phyloP scores from a whole-genome alignment of 768 basidiomycete species.

The Royoungia palumana region DNA sequence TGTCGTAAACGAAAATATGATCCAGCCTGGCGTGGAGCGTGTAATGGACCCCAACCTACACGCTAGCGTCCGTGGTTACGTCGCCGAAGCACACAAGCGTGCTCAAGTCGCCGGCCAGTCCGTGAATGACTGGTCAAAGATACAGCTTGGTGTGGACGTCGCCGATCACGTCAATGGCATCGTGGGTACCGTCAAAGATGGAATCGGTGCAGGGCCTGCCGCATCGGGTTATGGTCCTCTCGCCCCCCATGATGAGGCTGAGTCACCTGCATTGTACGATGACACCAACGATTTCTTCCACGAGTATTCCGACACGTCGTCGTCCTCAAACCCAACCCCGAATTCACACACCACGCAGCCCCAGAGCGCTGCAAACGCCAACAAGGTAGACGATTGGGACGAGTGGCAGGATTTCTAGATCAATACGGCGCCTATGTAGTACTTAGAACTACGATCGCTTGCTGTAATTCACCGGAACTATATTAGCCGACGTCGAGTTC shows the following conservation, averaged over 20 bases:
- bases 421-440: neutral
- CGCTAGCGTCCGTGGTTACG: conserved; percentile 68
- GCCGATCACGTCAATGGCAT: conserved; percentile 71
- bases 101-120: conserved; percentile 59
- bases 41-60: conserved; percentile 81
- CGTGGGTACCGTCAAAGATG: conserved; percentile 61
- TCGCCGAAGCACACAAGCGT: conserved; percentile 61
- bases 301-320: conserved; percentile 27
- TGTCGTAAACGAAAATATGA: conserved; percentile 79
- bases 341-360: conserved; percentile 6
- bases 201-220: conserved; percentile 51
- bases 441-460: neutral
- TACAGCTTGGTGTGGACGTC: conserved; percentile 81
- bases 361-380: conserved; percentile 13
- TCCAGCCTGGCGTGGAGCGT: conserved; percentile 84
- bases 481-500: conserved; percentile 19
- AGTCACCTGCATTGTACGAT: conserved; percentile 63
- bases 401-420: conserved; percentile 80
- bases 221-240: conserved; percentile 51
- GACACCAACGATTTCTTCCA: conserved; percentile 60
- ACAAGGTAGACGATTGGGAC: conserved; percentile 61
- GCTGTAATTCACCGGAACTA: conserved; percentile 3
- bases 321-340: conserved; percentile 15
- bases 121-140: conserved; percentile 76
- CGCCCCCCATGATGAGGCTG: conserved; percentile 44